Percentiles rank a stretch among this genome's conserved stretches.
Conservation (phyloP, 495 filamentous ascomycete species). For the Aspergillus biplanus region DNA sequence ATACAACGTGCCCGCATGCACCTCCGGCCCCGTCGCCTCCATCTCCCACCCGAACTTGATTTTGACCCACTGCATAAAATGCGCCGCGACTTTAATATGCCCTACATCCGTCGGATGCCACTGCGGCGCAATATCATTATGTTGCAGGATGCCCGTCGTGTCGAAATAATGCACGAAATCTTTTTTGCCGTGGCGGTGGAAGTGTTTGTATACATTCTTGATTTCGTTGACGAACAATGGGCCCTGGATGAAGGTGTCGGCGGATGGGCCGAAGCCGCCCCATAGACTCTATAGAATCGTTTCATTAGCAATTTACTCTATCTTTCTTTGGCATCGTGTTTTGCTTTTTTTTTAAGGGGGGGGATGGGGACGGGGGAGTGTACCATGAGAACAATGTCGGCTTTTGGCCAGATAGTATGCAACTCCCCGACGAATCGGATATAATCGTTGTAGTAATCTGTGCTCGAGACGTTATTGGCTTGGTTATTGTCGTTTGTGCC, state of each 20-base stretch:
- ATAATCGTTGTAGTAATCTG: constrained; percentile 57
- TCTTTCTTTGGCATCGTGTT: too few species aligned
- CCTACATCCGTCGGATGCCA: constrained; percentile 69
- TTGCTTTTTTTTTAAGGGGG: too few species aligned
- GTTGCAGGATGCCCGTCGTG: constrained; percentile 67
- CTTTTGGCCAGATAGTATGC: constrained; percentile 62
- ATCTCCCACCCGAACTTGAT: constrained; percentile 63
- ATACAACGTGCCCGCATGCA: constrained; percentile 64
- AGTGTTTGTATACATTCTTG: constrained; percentile 56
- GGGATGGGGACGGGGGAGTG: constrained; percentile 9
- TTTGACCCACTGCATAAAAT: constrained; percentile 60
- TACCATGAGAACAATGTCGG: constrained; percentile 67
- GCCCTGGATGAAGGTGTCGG: constrained; percentile 56
- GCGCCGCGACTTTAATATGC: constrained; percentile 68
- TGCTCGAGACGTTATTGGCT: constrained; percentile 61
- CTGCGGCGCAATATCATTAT: constrained; percentile 67
- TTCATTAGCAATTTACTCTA: neutral
- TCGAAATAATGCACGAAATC: constrained; percentile 69
- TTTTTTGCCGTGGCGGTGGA: constrained; percentile 45
- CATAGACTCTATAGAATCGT: constrained; percentile 57
- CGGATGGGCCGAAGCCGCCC: constrained; percentile 57
- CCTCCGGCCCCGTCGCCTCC: constrained; percentile 59
- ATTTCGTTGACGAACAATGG: constrained; percentile 56
- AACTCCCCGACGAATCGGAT: constrained; percentile 62
- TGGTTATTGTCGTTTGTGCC: constrained; percentile 64